These are phyloP conservation scores for Aspergillus mulundensis DNA, from an alignment of 495 filamentous ascomycete genomes.

Conservation along the genomic window DNA sequence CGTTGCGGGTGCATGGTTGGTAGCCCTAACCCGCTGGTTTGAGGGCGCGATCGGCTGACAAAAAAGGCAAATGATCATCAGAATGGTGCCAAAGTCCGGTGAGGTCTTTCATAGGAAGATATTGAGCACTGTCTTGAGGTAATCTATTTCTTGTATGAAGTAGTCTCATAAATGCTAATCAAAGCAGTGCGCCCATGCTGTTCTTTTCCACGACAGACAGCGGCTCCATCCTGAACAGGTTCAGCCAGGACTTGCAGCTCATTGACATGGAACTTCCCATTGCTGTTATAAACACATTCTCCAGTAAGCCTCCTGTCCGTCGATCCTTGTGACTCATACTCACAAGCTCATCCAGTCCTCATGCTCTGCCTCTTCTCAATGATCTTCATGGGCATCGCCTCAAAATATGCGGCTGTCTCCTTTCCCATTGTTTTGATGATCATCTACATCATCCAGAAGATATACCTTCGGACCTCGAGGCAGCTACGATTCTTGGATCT, in stretches of 20 bases:
- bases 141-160: background rate
- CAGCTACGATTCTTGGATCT: slow-evolving; percentile 61
- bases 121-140: slow-evolving; percentile 46
- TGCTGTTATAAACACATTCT: slow-evolving; percentile 46
- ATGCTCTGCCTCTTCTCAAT: slow-evolving; percentile 48
- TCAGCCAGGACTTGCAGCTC: slow-evolving; percentile 58
- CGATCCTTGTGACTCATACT: background rate
- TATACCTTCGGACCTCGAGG: slow-evolving; percentile 61
- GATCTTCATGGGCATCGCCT: slow-evolving; percentile 46
- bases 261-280: slow-evolving; percentile 55
- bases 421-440: slow-evolving; percentile 46
- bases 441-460: slow-evolving; percentile 53
- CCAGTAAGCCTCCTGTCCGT: slow-evolving; percentile 23
- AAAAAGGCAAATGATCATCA: slow-evolving; percentile 44
- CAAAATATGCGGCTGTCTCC: slow-evolving; percentile 47
- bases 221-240: slow-evolving; percentile 48
- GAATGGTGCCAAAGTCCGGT: slow-evolving; percentile 50
- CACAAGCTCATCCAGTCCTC: slow-evolving; percentile 18
- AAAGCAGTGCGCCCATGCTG: slow-evolving; percentile 36
- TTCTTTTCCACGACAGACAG: slow-evolving; percentile 47
- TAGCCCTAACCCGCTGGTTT: background rate
- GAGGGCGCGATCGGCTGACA: background rate
- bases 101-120: slow-evolving; percentile 47
- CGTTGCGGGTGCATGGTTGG: slow-evolving; percentile 43
- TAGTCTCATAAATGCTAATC: slow-evolving; percentile 5